Evolutionary conservation across 179 eudicot genomes (phyloP).

Genomic region (Corrigiola litoralis): DNA sequence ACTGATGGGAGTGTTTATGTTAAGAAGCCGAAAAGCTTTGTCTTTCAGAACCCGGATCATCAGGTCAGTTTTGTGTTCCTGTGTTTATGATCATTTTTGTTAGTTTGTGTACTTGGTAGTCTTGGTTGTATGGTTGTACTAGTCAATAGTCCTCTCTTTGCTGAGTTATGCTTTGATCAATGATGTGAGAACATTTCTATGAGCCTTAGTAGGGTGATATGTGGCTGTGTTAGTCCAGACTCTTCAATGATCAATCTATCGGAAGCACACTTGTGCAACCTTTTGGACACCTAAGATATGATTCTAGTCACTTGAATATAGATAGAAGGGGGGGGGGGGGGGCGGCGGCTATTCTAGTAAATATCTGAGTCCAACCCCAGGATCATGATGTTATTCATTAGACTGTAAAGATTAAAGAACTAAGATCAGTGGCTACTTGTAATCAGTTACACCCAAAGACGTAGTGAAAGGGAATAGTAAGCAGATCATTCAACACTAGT

Average conservation of each 20-base stretch:
- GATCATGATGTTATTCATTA: too few species aligned
- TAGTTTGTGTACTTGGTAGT: background rate
- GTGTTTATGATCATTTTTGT: background rate
- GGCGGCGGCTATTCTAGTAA: too few species aligned
- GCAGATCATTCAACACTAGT: too few species aligned
- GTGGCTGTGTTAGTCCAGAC: background rate
- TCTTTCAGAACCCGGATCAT: slow-evolving; percentile 97
- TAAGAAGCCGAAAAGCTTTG: slow-evolving; percentile 84
- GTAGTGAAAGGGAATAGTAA: too few species aligned
- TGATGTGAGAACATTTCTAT: background rate
- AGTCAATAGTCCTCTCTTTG: background rate
- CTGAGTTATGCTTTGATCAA: background rate
- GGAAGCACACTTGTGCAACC: background rate
- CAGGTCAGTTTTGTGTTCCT: slow-evolving; percentile 51
- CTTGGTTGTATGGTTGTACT: background rate
- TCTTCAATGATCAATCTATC: too few species aligned
- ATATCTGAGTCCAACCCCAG: too few species aligned
- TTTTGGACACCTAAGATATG: background rate
- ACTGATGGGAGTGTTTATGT: slow-evolving; percentile 58
- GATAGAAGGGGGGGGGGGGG: too few species aligned
- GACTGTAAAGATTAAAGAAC: too few species aligned
- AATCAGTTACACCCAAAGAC: too few species aligned
- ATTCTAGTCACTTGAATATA: background rate
- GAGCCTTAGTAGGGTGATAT: background rate
- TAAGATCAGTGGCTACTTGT: too few species aligned